Conservation (phyloP, 116 monocot species). For the Thalassia testudinum region DNA sequence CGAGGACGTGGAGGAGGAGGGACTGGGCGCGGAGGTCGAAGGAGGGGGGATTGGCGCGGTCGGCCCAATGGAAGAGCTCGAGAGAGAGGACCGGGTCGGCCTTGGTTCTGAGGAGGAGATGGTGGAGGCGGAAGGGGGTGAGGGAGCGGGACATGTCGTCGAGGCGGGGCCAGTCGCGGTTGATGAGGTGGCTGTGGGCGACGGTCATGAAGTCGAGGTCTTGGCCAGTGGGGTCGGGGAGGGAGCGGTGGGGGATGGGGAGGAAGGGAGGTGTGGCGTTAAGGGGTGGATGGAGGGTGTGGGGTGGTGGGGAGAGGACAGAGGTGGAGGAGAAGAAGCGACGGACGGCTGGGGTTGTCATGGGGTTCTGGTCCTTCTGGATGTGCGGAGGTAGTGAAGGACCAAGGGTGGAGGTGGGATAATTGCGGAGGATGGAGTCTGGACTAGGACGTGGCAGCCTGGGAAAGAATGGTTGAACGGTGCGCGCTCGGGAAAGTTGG, state of each 20-base stretch:
- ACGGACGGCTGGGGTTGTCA: no score
- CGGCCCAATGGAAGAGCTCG: conserved; percentile 31
- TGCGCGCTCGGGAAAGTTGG: no score
- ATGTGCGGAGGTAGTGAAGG: no score
- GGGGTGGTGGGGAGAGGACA: no score
- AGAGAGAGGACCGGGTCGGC: conserved; percentile 55
- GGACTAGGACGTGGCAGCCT: no score
- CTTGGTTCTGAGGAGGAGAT: conserved; percentile 40
- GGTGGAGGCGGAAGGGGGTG: conserved; percentile 34
- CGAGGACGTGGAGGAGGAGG: conserved; percentile 54
- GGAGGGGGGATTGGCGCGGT: conserved; percentile 17
- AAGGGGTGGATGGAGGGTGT: no score
- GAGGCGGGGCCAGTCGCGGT: conserved; percentile 35
- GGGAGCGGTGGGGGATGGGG: conserved; percentile 63
- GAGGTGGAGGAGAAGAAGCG: no score
- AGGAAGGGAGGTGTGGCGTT: conserved; percentile 11
- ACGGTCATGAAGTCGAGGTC: conserved; percentile 59
- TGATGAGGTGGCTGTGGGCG: conserved; percentile 50
- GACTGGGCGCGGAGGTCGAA: conserved; percentile 22
- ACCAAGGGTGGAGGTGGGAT: no score
- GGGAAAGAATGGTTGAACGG: no score
- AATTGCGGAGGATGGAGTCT: no score
- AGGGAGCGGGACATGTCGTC: conserved; percentile 22
- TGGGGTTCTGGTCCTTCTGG: no score
- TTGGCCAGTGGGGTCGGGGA: conserved; percentile 30